Evolutionary conservation across 2,329 filamentous ascomycete genomes (phyloP), one percentile per base, ranked within the genome.

Genomic region (Fusarium denticulatum): DNA sequence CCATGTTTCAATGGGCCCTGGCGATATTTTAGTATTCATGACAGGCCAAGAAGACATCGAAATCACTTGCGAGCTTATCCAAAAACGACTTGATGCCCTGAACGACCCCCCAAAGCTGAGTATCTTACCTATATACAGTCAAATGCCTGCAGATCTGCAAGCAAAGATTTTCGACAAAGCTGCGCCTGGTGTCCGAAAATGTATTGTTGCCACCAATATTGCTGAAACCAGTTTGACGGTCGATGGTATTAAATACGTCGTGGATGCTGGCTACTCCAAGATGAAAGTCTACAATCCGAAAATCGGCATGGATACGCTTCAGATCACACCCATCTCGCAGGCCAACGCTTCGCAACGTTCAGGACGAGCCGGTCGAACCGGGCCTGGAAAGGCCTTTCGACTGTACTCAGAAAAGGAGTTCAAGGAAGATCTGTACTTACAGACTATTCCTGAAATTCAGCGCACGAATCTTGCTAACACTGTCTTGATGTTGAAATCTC

Each of bases 1-100:
- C 58, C 96, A 99, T 78, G 95, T 99, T 16, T 97, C 95, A 1
- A 97, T 98, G 87, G 94, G 94, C 1, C 84, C 91, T 2, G 96
- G 96, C 18, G 96, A 99, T 83, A 98, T 99, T 63, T 86, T 99
- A 14, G 96, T 99, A 14, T 99, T 99, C 83, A 99, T 99, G 96
- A 99, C 97, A 0, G 96, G 96, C 16, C 96, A 98, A 81, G 97
- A 99, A 83, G 96, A 99, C 79, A 99, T 99, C 70, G 96, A 99
- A 82, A 93, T 93, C 46, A 99, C 97, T 0, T 99, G 96, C 80
- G 96, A 99, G 79, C 86, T 98, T 26, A 89, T 98, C 7, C 94
- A 94, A 61, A 96, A 98, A 80, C 89, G 96, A 47, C 86, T 99
- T 22, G 92, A 94, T 73, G 89, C 96, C 36, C 88, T 99, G 37